Percentiles rank a stretch among this genome's conserved stretches.
Conservation (phyloP, 2,329 filamentous ascomycete species). For the Alternaria gansuensis region DNA sequence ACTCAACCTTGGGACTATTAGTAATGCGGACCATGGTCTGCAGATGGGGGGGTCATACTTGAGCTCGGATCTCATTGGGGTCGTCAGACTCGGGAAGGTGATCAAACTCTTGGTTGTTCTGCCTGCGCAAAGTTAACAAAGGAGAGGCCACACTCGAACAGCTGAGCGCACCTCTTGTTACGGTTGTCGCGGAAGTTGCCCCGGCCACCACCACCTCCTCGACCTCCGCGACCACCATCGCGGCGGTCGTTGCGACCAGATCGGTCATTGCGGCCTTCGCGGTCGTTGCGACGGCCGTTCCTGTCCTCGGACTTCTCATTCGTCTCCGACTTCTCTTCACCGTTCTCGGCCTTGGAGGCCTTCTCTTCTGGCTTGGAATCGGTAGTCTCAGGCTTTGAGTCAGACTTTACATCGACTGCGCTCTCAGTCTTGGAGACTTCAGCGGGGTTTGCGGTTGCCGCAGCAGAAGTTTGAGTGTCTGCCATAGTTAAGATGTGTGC, state of each 20-base stretch:
- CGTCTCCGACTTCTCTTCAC: slow-evolving; percentile 33
- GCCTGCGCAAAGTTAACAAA: slow-evolving; percentile 27
- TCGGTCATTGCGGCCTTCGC: slow-evolving; percentile 26
- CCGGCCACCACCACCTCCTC: slow-evolving; percentile 29
- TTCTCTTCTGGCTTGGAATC: slow-evolving; percentile 13
- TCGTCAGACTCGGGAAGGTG: slow-evolving; percentile 76
- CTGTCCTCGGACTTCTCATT: slow-evolving; percentile 30
- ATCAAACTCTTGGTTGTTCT: slow-evolving; percentile 47
- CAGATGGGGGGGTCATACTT: slow-evolving; percentile 62
- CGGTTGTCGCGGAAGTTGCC: slow-evolving; percentile 32
- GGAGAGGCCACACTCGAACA: too few species aligned
- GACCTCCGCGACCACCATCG: slow-evolving; percentile 21
- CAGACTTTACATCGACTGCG: slow-evolving; percentile 24
- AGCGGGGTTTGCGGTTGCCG: slow-evolving; percentile 33
- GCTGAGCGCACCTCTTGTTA: slow-evolving; percentile 27
- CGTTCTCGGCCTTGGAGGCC: slow-evolving; percentile 14
- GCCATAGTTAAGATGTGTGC: slow-evolving; percentile 30
- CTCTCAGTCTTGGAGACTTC: slow-evolving; percentile 27
- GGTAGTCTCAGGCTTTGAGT: slow-evolving; percentile 23
- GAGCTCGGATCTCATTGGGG: slow-evolving; percentile 80
- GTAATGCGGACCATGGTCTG: slow-evolving; percentile 7
- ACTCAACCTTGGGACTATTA: slow-evolving; percentile 75
- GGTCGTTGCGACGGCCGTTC: slow-evolving; percentile 27
- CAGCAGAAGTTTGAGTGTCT: slow-evolving; percentile 32
- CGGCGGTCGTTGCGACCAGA: slow-evolving; percentile 20